phyloP scores from a whole-genome alignment of 106 monocot genomes.

The Allium sativum region DNA sequence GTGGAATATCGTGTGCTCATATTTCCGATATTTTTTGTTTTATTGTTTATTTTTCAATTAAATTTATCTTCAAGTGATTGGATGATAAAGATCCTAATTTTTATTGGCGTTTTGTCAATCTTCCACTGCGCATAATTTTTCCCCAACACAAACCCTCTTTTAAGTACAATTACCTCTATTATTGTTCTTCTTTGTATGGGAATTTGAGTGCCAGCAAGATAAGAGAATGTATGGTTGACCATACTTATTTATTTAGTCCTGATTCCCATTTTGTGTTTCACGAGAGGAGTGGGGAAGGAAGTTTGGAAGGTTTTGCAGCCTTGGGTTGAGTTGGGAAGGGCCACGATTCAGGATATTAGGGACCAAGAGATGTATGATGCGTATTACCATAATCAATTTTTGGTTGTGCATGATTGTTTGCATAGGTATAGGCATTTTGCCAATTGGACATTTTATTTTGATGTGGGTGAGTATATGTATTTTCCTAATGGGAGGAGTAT shows the following conservation, averaged over 20 bases:
- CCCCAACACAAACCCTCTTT: no score
- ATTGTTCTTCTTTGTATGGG: not conserved
- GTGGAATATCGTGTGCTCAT: no score
- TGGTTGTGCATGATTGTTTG: slow-evolving; percentile 83
- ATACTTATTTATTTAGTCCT: not conserved
- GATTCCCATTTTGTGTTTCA: not conserved
- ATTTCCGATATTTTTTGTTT: no score
- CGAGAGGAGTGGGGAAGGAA: slow-evolving; percentile 20
- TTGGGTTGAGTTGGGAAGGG: slow-evolving; percentile 4
- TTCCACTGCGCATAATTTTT: no score
- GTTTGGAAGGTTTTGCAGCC: slow-evolving; percentile 23
- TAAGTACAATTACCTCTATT: not conserved
- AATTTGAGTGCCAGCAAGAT: not conserved
- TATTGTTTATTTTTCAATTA: no score
- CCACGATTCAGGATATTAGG: slow-evolving; percentile 73
- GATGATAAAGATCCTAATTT: no score
- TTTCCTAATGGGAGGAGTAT: slow-evolving; percentile 48
- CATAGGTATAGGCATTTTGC: slow-evolving; percentile 76
- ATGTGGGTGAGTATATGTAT: slow-evolving; percentile 87
- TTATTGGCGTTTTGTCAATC: no score
- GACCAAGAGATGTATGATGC: slow-evolving; percentile 70
- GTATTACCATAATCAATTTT: slow-evolving; percentile 91
- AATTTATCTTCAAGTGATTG: no score
- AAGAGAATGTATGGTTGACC: slow-evolving; percentile 3
- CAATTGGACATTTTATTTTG: slow-evolving; percentile 94